A percentile compares a stretch with the other conserved stretches of the same genome.
These are phyloP conservation scores for Larix kaempferi DNA, from an alignment of 75 land plant species.

Conservation along the genomic window DNA sequence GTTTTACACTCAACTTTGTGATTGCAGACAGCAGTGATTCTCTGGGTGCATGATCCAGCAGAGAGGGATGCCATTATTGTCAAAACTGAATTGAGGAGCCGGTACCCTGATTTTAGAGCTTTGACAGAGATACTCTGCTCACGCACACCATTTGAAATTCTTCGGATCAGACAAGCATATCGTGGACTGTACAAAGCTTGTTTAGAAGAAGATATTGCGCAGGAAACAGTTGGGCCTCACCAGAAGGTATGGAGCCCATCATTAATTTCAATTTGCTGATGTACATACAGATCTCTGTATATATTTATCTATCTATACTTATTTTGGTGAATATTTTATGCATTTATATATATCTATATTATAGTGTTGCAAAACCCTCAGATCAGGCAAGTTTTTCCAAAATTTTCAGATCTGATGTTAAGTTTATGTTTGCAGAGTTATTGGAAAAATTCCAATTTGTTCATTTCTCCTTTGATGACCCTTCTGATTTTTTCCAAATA, in stretches of 20 bases:
- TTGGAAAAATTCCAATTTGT: not conserved
- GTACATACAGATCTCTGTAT: not conserved
- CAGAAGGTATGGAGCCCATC: constrained; percentile 43
- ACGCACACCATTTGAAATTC: constrained; percentile 55
- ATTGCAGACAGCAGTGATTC: constrained; percentile 5
- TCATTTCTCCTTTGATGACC: not conserved
- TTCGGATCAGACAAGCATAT: constrained; percentile 56
- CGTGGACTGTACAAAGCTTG: constrained; percentile 35
- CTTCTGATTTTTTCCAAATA: not conserved
- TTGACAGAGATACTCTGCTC: constrained; percentile 58
- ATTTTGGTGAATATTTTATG: no score
- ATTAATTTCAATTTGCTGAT: not conserved
- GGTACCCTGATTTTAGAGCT: constrained; percentile 38
- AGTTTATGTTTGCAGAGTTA: not conserved
- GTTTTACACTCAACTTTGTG: not conserved
- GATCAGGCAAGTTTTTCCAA: no score
- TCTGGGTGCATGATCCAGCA: constrained; percentile 59
- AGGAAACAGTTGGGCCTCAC: constrained; percentile 54
- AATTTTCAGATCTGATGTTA: not conserved
- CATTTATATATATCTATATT: no score
- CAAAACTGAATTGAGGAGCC: constrained; percentile 28
- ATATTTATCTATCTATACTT: not conserved
- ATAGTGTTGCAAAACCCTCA: no score
- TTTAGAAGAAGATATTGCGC: constrained; percentile 52
- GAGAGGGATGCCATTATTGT: constrained; percentile 63